A percentile compares a stretch with the other conserved stretches of the same genome.
Evolutionary conservation across 1,139 yeast species (phyloP).

Genomic region (Magnusiomyces tetraspermus): DNA sequence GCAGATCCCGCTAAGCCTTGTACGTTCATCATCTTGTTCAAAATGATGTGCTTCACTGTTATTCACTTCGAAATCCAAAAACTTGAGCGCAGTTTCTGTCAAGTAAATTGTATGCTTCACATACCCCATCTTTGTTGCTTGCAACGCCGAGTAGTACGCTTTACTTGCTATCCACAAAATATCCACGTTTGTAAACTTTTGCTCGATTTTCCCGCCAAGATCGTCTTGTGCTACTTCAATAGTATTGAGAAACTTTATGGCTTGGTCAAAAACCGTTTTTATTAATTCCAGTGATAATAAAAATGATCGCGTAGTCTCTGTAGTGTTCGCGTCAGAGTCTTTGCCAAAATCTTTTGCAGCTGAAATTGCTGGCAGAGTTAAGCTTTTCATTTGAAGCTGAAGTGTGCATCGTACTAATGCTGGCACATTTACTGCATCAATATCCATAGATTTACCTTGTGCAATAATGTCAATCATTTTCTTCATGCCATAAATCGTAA

Average conservation of each 20-base stretch:
- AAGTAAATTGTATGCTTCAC: slow-evolving; percentile 6
- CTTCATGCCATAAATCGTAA: slow-evolving; percentile 11
- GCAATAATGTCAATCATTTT: slow-evolving; percentile 12
- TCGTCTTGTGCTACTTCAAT: not conserved
- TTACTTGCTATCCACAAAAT: slow-evolving; percentile 14
- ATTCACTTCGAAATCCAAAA: not conserved
- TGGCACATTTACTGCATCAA: slow-evolving; percentile 11
- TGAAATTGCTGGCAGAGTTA: not conserved
- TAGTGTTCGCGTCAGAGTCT: not conserved
- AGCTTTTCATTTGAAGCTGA: slow-evolving; percentile 11
- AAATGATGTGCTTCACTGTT: not conserved
- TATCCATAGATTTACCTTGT: not conserved
- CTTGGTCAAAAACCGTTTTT: not conserved
- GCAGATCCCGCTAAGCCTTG: not conserved
- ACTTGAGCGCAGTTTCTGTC: slow-evolving; percentile 6
- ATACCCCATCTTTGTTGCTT: slow-evolving; percentile 10
- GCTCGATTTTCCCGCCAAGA: not conserved
- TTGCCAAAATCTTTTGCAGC: not conserved
- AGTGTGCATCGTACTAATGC: slow-evolving; percentile 13
- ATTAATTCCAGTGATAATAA: not conserved
- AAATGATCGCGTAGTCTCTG: not conserved
- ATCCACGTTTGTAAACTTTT: slow-evolving; percentile 5
- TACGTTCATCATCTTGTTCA: slow-evolving; percentile 2
- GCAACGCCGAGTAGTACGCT: slow-evolving; percentile 14
- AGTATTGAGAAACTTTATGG: not conserved